A percentile compares a stretch with the other conserved stretches of the same genome.
phyloP scores from a whole-genome alignment of 257 asterid genomes.

The Lantana camara region DNA sequence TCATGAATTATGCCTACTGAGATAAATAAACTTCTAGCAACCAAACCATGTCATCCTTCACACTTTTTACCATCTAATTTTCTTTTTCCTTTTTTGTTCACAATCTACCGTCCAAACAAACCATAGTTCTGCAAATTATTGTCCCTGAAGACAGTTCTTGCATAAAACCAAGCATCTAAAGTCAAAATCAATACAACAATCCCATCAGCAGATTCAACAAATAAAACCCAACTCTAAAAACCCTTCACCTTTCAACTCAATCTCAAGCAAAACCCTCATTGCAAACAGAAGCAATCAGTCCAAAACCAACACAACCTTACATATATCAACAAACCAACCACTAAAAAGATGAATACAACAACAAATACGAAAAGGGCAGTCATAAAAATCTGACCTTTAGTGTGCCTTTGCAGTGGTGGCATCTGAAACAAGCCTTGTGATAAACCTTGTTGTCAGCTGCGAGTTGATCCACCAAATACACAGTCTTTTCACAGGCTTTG shows the following conservation, averaged over 20 bases:
- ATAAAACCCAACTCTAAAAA: no score
- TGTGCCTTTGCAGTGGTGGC: slow-evolving; percentile 78
- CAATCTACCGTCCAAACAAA: no score
- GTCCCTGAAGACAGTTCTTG: no score
- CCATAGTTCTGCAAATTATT: no score
- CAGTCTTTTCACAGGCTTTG: slow-evolving; percentile 72
- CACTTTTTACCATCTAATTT: no score
- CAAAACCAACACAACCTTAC: slow-evolving; percentile 13
- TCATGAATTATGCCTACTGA: no score
- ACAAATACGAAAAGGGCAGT: not conserved
- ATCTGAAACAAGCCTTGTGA: slow-evolving; percentile 78
- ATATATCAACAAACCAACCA: not conserved
- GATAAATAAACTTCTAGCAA: no score
- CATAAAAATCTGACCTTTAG: slow-evolving; percentile 49
- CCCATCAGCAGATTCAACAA: not conserved
- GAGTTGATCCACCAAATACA: slow-evolving; percentile 73
- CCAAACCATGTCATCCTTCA: no score
- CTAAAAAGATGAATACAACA: not conserved
- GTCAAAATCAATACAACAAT: slow-evolving; percentile 20
- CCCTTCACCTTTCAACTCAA: no score
- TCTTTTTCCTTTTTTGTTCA: no score
- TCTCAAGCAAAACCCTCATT: slow-evolving; percentile 28
- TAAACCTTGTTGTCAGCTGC: slow-evolving; percentile 61
- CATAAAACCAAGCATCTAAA: no score
- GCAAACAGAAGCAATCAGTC: slow-evolving; percentile 10